These are phyloP conservation scores for Pleodorina starrii DNA, from an alignment of 139 green algal genomes.

Conservation along the genomic window DNA sequence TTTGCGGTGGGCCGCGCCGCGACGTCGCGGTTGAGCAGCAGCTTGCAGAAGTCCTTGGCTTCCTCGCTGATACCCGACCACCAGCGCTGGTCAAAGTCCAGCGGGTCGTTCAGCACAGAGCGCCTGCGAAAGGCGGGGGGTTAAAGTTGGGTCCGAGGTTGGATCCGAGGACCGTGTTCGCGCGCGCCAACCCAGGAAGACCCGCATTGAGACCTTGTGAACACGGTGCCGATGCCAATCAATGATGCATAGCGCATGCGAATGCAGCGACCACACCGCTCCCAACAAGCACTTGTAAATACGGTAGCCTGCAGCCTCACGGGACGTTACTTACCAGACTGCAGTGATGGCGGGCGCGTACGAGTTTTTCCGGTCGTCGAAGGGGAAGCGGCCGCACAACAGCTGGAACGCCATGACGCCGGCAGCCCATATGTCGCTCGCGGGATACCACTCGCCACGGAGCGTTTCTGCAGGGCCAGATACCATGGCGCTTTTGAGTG, in stretches of 20 bases:
- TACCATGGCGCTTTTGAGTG: no score
- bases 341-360: conserved; percentile 77
- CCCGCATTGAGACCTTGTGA: no score
- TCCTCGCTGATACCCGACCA: conserved; percentile 85
- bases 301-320: no score
- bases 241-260: no score
- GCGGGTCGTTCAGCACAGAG: conserved; percentile 54
- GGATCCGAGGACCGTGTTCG: no score
- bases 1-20: conserved; percentile 78
- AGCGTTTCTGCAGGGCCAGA: conserved; percentile 76
- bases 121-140: conserved; percentile 17
- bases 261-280: no score
- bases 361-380: conserved; percentile 86
- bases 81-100: conserved; percentile 62
- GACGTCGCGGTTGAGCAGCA: conserved; percentile 80
- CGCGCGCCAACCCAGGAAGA: no score
- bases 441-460: conserved; percentile 74
- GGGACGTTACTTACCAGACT: conserved; percentile 76
- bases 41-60: conserved; percentile 87
- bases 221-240: no score
- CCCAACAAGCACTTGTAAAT: no score
- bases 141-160: no score
- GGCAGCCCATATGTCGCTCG: conserved; percentile 86
- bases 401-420: conserved; percentile 93
- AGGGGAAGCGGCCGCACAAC: conserved; percentile 86